Conservation (phyloP, 2,329 filamentous ascomycete genomes). For the Microsporum canis region DNA sequence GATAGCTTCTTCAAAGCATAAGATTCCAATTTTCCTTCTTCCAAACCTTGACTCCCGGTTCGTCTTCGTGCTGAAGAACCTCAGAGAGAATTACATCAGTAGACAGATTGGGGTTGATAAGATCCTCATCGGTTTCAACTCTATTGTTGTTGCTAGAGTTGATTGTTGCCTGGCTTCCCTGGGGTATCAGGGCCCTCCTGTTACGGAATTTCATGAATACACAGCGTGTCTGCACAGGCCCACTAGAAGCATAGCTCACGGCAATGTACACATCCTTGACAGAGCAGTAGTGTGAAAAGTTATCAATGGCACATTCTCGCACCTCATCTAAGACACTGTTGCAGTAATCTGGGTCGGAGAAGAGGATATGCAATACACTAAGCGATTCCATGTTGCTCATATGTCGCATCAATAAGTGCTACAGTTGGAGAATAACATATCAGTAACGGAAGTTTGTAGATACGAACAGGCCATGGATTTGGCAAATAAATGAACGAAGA, state of each 20-base stretch:
- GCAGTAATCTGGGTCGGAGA: conserved; percentile 13
- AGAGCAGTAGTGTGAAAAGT: conserved; percentile 13
- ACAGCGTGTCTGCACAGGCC: conserved; percentile 7
- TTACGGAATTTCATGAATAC: background rate
- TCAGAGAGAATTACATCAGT: background rate
- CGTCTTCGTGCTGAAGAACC: conserved; percentile 13
- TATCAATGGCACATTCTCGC: conserved; percentile 15
- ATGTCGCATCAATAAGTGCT: conserved; percentile 18
- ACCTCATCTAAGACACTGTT: conserved; percentile 14
- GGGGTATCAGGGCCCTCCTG: background rate
- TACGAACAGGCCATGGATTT: too few species aligned
- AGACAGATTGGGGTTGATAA: background rate
- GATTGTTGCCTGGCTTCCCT: background rate
- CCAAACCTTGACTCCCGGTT: conserved; percentile 19
- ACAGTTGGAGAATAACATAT: background rate
- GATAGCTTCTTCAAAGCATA: background rate
- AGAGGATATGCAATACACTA: conserved; percentile 17
- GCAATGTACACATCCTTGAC: conserved; percentile 18
- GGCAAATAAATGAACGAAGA: background rate
- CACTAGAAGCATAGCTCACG: conserved; percentile 13
- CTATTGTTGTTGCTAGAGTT: background rate
- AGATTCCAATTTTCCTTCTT: conserved; percentile 15
- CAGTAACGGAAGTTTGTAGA: background rate
- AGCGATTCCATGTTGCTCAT: conserved; percentile 17
- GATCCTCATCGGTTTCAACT: conserved; percentile 6